phyloP scores from a whole-genome alignment of 306 rosid genomes.

The Cyamopsis tetragonoloba region DNA sequence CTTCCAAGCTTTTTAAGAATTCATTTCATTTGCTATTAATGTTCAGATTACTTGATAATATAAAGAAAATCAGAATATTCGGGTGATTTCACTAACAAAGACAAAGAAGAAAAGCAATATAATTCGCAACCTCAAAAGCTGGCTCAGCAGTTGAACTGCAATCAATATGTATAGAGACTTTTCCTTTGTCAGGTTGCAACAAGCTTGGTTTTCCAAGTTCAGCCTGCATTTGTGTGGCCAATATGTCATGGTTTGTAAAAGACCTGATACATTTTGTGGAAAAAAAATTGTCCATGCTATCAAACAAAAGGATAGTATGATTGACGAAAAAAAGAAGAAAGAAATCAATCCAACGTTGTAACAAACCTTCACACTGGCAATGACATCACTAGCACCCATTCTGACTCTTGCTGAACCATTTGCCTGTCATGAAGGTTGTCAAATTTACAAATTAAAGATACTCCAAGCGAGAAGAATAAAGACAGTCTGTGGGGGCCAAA shows the following conservation, averaged over 20 bases:
- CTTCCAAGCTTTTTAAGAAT: neutral
- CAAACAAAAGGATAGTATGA: neutral
- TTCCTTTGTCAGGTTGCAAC: constrained; percentile 71
- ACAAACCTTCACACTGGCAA: constrained; percentile 84
- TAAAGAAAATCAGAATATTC: constrained; percentile 7
- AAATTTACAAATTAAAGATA: constrained; percentile 3
- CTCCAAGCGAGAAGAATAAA: neutral
- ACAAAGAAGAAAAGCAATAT: constrained; percentile 1
- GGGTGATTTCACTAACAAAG: constrained; percentile 3
- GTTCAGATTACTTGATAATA: neutral
- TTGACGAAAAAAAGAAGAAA: neutral
- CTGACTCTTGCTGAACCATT: constrained; percentile 83
- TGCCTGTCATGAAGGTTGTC: constrained; percentile 47
- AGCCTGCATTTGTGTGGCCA: constrained; percentile 54
- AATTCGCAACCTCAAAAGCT: constrained; percentile 55
- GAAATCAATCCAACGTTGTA: constrained; percentile 3
- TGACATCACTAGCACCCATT: constrained; percentile 79
- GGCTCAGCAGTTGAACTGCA: constrained; percentile 84
- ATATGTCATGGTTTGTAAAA: constrained; percentile 12
- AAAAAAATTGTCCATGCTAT: neutral
- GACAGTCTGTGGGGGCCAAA: neutral
- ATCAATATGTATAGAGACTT: constrained; percentile 60
- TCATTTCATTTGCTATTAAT: neutral
- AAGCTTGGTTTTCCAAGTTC: constrained; percentile 84
- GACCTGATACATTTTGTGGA: constrained; percentile 8